Conservation (phyloP, 257 asterid genomes). For the Perilla frutescens region DNA sequence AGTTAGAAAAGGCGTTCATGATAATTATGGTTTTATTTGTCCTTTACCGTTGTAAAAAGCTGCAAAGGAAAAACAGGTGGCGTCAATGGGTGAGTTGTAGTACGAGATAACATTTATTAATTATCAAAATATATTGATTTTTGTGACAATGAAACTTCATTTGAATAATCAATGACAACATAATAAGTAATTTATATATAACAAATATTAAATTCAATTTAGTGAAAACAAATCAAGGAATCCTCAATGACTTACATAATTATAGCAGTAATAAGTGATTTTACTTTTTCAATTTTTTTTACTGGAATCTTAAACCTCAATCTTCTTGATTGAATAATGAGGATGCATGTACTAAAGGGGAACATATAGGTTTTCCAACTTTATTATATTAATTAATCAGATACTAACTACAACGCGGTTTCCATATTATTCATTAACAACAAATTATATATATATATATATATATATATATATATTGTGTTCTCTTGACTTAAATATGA, state of each 20-base stretch:
- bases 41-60: background rate
- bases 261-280: background rate
- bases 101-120: background rate
- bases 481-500: background rate
- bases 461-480: no score
- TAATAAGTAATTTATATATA: no score
- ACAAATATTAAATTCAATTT: no score
- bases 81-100: background rate
- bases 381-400: background rate
- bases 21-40: conserved; percentile 14
- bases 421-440: background rate
- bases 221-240: no score
- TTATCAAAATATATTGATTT: no score
- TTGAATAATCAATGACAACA: background rate
- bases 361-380: conserved; percentile 17
- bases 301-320: conserved; percentile 1
- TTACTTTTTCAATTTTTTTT: background rate
- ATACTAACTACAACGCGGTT: conserved; percentile 30
- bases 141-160: background rate
- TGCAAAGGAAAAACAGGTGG: background rate
- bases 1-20: background rate
- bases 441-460: background rate
- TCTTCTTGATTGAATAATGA: conserved; percentile 12
- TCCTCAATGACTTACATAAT: background rate
- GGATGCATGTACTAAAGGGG: conserved; percentile 1